phyloP scores from a whole-genome alignment of 148 eudicot genomes.

The Vaccinium macrocarpon region DNA sequence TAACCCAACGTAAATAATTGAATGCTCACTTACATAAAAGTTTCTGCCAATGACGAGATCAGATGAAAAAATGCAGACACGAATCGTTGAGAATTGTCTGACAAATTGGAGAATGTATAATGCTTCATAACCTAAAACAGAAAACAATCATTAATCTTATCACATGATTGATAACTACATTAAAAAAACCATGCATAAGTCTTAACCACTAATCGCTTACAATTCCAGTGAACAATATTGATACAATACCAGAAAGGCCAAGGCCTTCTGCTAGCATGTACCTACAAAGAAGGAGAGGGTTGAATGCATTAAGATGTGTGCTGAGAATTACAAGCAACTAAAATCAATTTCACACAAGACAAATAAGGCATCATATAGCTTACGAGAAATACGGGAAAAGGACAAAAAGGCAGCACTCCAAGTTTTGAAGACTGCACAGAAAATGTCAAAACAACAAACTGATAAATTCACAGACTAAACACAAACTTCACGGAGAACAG shows the following conservation, averaged over 20 bases:
- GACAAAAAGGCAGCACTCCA: conserved; percentile 98
- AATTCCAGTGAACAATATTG: conserved; percentile 97
- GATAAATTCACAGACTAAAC: conserved; percentile 12
- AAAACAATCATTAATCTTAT: conserved; percentile 12
- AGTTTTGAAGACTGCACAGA: conserved; percentile 86
- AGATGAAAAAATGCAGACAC: conserved; percentile 96
- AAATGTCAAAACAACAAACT: conserved; percentile 18
- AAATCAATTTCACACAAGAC: background rate
- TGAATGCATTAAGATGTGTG: conserved; percentile 4
- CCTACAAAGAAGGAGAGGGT: conserved; percentile 36
- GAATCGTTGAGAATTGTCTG: conserved; percentile 88
- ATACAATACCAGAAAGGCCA: conserved; percentile 99
- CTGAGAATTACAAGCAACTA: background rate
- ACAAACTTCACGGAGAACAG: conserved; percentile 22
- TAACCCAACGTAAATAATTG: background rate
- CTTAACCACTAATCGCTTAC: conserved; percentile 55
- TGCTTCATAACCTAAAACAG: conserved; percentile 91
- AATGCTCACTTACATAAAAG: conserved; percentile 73
- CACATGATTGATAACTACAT: conserved; percentile 3
- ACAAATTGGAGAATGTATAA: conserved; percentile 85
- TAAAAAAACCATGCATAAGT: background rate
- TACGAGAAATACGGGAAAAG: conserved; percentile 99
- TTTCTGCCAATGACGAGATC: conserved; percentile 97
- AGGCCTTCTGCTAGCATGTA: conserved; percentile 99
- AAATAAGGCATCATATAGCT: conserved; percentile 26